A percentile compares a stretch with the other conserved stretches of the same genome.
Conservation (phyloP, 2,329 filamentous ascomycete species). For the Fusarium buharicum region DNA sequence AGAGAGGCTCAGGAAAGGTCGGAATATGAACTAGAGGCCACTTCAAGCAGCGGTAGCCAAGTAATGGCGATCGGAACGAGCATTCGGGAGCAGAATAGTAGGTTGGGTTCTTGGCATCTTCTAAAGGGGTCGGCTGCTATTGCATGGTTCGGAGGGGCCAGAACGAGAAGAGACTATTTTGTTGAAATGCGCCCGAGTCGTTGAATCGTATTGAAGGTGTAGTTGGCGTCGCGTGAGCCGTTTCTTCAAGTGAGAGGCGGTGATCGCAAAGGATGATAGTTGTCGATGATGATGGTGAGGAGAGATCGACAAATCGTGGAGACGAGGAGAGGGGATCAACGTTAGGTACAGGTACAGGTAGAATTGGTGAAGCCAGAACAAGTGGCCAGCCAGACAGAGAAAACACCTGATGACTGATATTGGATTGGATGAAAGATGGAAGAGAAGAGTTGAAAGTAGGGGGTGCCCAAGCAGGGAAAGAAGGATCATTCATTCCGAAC, state of each 20-base stretch:
- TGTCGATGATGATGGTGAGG: slow-evolving; percentile 11
- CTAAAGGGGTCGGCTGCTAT: slow-evolving; percentile 39
- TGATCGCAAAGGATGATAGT: slow-evolving; percentile 8
- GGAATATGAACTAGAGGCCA: slow-evolving; percentile 20
- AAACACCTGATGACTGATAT: background rate
- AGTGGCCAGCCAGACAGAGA: slow-evolving; percentile 7
- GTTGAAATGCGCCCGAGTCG: slow-evolving; percentile 8
- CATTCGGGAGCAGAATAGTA: slow-evolving; percentile 36
- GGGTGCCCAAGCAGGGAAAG: slow-evolving; percentile 1
- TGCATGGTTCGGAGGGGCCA: slow-evolving; percentile 38
- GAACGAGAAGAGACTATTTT: background rate
- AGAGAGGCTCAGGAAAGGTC: background rate
- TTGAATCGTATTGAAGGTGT: slow-evolving; percentile 1
- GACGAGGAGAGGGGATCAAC: slow-evolving; percentile 18
- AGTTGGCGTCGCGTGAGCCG: background rate
- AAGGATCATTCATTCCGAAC: slow-evolving; percentile 3
- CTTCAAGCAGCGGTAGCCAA: slow-evolving; percentile 35
- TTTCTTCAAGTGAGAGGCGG: background rate
- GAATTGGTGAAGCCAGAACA: slow-evolving; percentile 15
- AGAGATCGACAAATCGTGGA: slow-evolving; percentile 36
- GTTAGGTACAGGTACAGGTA: background rate
- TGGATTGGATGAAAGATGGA: background rate
- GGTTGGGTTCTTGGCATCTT: slow-evolving; percentile 46
- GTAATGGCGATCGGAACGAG: slow-evolving; percentile 24
- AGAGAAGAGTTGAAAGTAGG: slow-evolving; percentile 12